Percentiles rank a stretch among this genome's conserved stretches.
Evolutionary conservation across 2,329 filamentous ascomycete species (phyloP).

Genomic region (Thielaviopsis euricoi): DNA sequence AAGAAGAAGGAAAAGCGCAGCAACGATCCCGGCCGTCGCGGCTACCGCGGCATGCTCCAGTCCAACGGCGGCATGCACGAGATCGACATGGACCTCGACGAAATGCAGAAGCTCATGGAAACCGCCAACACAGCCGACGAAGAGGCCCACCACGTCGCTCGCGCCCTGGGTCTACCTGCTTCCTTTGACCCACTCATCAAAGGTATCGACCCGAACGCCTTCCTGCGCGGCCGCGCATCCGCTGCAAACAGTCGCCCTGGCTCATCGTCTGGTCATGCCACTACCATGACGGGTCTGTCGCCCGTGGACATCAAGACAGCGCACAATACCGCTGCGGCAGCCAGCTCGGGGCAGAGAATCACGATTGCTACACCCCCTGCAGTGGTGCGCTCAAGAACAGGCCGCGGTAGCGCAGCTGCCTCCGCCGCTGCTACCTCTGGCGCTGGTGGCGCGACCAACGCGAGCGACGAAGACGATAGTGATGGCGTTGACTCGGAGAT

Average conservation of each 20-base stretch:
- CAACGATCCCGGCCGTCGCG: conserved; percentile 57
- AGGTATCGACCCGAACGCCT: conserved; percentile 25
- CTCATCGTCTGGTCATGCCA: conserved; percentile 2
- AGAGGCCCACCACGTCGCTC: conserved; percentile 47
- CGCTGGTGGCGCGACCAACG: conserved; percentile 17
- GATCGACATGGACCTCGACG: conserved; percentile 36
- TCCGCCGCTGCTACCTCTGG: background rate
- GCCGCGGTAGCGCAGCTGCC: too few species aligned
- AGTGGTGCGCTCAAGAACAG: background rate
- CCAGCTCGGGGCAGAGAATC: background rate
- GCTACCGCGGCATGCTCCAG: conserved; percentile 63
- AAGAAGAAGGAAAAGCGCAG: conserved; percentile 80
- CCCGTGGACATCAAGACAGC: background rate
- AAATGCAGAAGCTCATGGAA: conserved; percentile 35
- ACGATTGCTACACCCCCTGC: background rate
- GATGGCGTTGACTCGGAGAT: conserved; percentile 23
- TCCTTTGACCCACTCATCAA: conserved; percentile 49
- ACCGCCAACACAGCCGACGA: conserved; percentile 39
- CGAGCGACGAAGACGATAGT: conserved; percentile 21
- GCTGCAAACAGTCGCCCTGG: conserved; percentile 7
- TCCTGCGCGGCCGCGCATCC: conserved; percentile 13
- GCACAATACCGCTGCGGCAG: background rate
- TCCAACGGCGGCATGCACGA: conserved; percentile 41
- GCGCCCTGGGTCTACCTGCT: conserved; percentile 44
- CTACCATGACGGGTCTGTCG: background rate